Conservation (phyloP, 306 rosid species). For the Oemleria cerasiformis region DNA sequence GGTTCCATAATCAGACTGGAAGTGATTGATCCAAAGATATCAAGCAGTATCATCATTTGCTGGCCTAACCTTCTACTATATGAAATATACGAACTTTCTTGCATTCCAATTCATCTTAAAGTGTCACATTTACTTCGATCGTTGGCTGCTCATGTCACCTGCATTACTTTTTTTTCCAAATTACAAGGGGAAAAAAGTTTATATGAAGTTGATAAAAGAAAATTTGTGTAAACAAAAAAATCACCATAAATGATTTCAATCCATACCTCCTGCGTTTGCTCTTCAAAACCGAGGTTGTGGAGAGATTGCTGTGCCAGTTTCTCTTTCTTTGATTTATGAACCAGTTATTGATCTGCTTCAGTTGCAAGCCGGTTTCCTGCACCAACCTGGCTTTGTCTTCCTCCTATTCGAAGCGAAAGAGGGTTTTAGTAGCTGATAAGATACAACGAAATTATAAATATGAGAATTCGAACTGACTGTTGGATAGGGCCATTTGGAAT, state of each 20-base stretch:
- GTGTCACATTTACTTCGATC: conserved; percentile 38
- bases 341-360: conserved; percentile 68
- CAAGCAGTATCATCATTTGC: conserved; percentile 6
- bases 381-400: conserved; percentile 91
- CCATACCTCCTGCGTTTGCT: conserved; percentile 84
- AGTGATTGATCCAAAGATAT: background rate
- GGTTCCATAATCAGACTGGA: background rate
- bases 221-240: background rate
- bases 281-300: conserved; percentile 56
- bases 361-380: conserved; percentile 88
- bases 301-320: conserved; percentile 82
- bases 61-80: background rate
- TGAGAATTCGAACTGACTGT: conserved; percentile 51
- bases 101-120: background rate
- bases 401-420: conserved; percentile 41
- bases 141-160: conserved; percentile 62
- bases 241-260: background rate
- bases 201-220: background rate
- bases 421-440: background rate
- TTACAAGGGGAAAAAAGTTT: conserved; percentile 11
- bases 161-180: conserved; percentile 39
- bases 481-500: conserved; percentile 97
- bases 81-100: background rate
- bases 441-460: background rate
- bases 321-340: conserved; percentile 68